phyloP scores from a whole-genome alignment of 306 rosid genomes.

The Senna siamea region DNA sequence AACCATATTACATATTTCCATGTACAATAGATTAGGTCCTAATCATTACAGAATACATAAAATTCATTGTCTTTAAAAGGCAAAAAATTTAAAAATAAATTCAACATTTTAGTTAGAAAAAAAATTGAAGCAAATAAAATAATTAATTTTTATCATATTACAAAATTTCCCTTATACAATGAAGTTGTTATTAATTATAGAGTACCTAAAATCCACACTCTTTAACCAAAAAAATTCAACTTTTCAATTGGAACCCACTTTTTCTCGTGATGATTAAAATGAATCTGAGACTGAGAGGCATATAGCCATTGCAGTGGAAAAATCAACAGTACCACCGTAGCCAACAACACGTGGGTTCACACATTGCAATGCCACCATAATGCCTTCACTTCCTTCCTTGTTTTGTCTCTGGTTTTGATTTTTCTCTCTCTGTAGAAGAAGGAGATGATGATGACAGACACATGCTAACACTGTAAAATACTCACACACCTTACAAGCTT shows the following conservation, averaged over 20 bases:
- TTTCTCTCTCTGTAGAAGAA: background rate
- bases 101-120: too few species aligned
- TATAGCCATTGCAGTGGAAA: too few species aligned
- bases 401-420: background rate
- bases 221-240: background rate
- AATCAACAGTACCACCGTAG: background rate
- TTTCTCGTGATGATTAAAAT: background rate
- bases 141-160: background rate
- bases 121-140: background rate
- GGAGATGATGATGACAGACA: too few species aligned
- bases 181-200: too few species aligned
- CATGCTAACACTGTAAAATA: background rate
- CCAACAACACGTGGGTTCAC: constrained; percentile 41
- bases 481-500: background rate
- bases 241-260: background rate
- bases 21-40: background rate
- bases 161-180: too few species aligned
- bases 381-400: constrained; percentile 6
- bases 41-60: background rate
- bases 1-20: too few species aligned
- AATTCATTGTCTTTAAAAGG: background rate
- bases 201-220: background rate
- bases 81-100: too few species aligned
- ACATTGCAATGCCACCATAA: background rate
- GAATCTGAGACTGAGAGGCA: background rate